Conservation (phyloP, 257 asterid genomes). For the Solanum rostratum region DNA sequence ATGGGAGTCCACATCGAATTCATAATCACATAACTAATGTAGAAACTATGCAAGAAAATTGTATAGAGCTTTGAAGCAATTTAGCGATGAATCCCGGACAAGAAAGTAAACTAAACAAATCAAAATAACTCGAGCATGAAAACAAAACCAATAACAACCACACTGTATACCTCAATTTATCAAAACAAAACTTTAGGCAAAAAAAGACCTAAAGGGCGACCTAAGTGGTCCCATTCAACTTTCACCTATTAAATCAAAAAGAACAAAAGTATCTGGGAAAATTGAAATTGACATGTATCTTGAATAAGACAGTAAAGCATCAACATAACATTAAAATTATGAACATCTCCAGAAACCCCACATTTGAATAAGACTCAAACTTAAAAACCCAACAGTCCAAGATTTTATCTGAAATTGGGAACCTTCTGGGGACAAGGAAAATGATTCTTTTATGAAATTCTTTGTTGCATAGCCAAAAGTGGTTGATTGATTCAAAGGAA, state of each 20-base stretch:
- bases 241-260: not conserved
- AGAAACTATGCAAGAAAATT: not conserved
- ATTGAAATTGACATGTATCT: not conserved
- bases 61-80: not conserved
- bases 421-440: not conserved
- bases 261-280: not conserved
- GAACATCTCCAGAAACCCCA: not conserved
- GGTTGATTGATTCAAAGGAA: not conserved
- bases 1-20: not conserved
- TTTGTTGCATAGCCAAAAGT: not conserved
- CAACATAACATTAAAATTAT: not conserved
- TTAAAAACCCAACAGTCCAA: not conserved
- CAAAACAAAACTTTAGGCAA: not conserved
- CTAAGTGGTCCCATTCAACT: not conserved
- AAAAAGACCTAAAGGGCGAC: not conserved
- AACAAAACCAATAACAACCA: not conserved
- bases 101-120: not conserved
- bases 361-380: not conserved
- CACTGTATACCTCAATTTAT: not conserved
- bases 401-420: not conserved
- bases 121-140: not conserved
- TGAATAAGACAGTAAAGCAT: not conserved
- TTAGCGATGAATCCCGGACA: not conserved
- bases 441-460: not conserved
- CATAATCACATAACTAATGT: not conserved